A percentile compares a stretch with the other conserved stretches of the same genome.
Conservation (phyloP, 1,284 basidiomycete species). For the Fomitopsis palustris region DNA sequence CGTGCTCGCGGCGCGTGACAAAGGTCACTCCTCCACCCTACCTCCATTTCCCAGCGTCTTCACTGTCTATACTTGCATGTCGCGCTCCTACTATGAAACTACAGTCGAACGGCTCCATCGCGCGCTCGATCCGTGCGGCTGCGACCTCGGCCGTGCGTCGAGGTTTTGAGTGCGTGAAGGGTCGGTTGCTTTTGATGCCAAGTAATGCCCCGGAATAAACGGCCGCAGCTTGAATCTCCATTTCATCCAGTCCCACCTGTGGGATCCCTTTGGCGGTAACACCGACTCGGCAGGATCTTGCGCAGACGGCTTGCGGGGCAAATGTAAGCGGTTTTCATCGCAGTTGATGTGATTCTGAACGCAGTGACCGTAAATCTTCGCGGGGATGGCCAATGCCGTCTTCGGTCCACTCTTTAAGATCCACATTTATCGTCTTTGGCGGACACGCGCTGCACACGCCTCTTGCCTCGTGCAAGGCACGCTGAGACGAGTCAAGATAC, state of each 20-base stretch:
- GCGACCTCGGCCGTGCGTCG: background rate
- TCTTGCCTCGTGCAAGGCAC: constrained; percentile 24
- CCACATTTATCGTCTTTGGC: constrained; percentile 18
- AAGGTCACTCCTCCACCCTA: constrained; percentile 1
- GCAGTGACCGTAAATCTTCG: background rate
- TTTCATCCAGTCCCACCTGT: background rate
- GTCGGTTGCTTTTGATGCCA: constrained; percentile 1
- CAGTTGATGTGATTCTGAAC: constrained; percentile 5
- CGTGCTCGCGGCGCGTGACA: constrained; percentile 42
- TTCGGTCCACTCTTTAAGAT: constrained; percentile 15
- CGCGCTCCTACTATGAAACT: background rate
- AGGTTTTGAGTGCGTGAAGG: background rate
- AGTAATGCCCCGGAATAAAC: background rate
- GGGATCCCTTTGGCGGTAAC: background rate
- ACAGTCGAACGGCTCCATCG: background rate
- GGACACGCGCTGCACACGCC: constrained; percentile 24
- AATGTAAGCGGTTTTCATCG: constrained; percentile 2
- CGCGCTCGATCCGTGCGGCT: background rate
- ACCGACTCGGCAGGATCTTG: constrained; percentile 8
- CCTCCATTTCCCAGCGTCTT: background rate
- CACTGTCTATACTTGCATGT: background rate
- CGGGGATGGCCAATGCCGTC: constrained; percentile 9
- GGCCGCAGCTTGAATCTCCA: background rate
- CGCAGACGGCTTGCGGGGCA: background rate
- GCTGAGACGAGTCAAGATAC: constrained; percentile 19